Evolutionary conservation across 2,329 filamentous ascomycete species (phyloP), one percentile per base, ranked within the genome.

Genomic region (Botrytis squamosa): DNA sequence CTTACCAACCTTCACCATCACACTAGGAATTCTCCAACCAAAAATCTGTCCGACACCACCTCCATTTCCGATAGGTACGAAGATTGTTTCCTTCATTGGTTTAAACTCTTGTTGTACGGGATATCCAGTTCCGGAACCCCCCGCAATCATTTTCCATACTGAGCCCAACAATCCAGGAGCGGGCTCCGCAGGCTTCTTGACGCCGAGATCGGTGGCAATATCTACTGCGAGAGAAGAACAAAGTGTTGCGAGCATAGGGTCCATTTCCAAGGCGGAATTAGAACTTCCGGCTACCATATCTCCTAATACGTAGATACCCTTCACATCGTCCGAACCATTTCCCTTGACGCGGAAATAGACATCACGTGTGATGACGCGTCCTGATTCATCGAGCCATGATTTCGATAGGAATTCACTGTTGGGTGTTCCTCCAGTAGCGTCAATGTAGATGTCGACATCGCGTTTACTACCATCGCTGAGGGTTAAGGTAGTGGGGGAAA

Each of bases 331-430:
- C 3, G 83, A 79, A 4, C 84, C 84, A 6, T 84, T 84, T 12
- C 76, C 79, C 12, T 67, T 33, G 60, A 86, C 84, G 33, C 86
- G 84, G 6, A 86, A 81, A 1, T 84, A 86, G n/a, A 71, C 65
- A 20, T 73, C 76, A 77, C 89, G 84, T 10, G 84, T 86, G 40
- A 81, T 81, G 63, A 90, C 84, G 79, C 85, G 86, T 22, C 85
- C 85, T 8, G 78, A 81, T 0, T 81, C 79, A 74, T 84, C 81
- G 5, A 89, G 82, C 59, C 87, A 83, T 10, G 82, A 78, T 6
- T 78, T 70, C 0, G 88, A 86, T 1, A 90, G 80, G 72, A 85
- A 86, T 0, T 62, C 33, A 0, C 83, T 83, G 69, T 86, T 86
- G 0, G 84, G 81, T 3, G 52, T 78, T 7, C 80, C 81, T 3